Base-by-base conservation (phyloP, 331 rosid species). In the Quercus tomentella region DNA sequence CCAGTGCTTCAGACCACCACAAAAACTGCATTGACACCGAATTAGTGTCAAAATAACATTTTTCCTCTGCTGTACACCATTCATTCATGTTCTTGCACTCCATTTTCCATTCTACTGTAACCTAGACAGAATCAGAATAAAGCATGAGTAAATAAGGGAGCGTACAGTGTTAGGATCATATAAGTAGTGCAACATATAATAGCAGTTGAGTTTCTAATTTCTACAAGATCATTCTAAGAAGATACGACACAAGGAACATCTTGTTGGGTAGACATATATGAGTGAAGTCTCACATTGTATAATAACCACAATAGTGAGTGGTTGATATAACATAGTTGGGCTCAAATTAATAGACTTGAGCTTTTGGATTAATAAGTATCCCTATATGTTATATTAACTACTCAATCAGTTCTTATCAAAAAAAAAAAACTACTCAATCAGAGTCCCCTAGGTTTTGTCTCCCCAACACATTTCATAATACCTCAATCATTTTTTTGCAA, bases 1-100 rank as follows among this genome's bases (percentile, higher is more conserved):
- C 30, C 45, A 60, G 75, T 51, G 45, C 76, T 70, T 76, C 85
- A 23, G 61, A 76, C 79, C 63, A 71, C 78, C 45, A 61, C 61
- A 80, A 57, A 76, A 73, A 41, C 84, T 37, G 56, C 26, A 1
- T 56, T 2, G 83, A 87, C 89, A 75, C 84, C 35, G 69, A 85
- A 70, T 77, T 56, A 51, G 82, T 75, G 86, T 73, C 86, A 35
- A 67, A 80, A 79, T 75, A 74, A 57, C 76, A 77, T 82, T 70
- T 78, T 63, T 83, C 77, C 71, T 62, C 77, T 54, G 79, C 74
- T 76, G 66, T 81, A 57, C 86, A 81, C 57, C 77, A 20, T 79
- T 79, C 84, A 23, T 5, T 76, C 41, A 45, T 70, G 81, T 71
- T 68, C 80, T 62, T 8, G 75, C 33, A 54, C 71, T 81, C 78